These are phyloP conservation scores for Neurospora sp. DNA, from an alignment of 495 filamentous ascomycete species.

Conservation along the genomic window DNA sequence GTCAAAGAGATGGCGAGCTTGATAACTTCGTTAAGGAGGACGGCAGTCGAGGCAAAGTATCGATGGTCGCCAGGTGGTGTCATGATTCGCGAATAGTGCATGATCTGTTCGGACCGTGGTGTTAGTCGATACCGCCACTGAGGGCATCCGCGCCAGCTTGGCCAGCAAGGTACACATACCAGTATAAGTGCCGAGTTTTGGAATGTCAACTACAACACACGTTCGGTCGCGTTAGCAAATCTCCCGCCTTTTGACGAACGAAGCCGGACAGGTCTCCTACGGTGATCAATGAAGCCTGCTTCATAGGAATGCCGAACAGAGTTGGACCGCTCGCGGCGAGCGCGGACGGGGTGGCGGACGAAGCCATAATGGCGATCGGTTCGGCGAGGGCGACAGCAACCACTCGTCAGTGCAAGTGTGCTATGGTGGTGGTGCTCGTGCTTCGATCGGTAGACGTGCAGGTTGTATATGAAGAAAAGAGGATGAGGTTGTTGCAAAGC, in stretches of 20 bases:
- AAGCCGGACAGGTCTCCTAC: conserved; percentile 36
- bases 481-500: neutral
- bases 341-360: conserved; percentile 6
- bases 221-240: conserved; percentile 14
- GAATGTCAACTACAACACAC: conserved; percentile 50
- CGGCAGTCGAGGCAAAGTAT: conserved; percentile 88
- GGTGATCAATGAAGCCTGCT: conserved; percentile 66
- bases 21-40: conserved; percentile 86
- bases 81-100: conserved; percentile 94
- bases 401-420: neutral
- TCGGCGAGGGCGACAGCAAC: neutral
- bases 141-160: neutral
- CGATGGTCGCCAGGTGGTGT: conserved; percentile 66
- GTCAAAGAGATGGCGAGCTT: conserved; percentile 81
- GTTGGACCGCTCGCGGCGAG: conserved; percentile 30
- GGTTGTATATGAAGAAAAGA: neutral
- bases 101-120: conserved; percentile 41
- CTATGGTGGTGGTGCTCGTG: neutral
- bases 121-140: conserved; percentile 7
- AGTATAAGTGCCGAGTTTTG: conserved; percentile 75
- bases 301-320: conserved; percentile 60
- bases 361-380: neutral
- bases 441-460: neutral
- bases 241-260: neutral
- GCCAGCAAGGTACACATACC: conserved; percentile 28